Evolutionary conservation across 2,329 filamentous ascomycete species (phyloP), one percentile per base, ranked within the genome.

Genomic region (Penicillium sp.): DNA sequence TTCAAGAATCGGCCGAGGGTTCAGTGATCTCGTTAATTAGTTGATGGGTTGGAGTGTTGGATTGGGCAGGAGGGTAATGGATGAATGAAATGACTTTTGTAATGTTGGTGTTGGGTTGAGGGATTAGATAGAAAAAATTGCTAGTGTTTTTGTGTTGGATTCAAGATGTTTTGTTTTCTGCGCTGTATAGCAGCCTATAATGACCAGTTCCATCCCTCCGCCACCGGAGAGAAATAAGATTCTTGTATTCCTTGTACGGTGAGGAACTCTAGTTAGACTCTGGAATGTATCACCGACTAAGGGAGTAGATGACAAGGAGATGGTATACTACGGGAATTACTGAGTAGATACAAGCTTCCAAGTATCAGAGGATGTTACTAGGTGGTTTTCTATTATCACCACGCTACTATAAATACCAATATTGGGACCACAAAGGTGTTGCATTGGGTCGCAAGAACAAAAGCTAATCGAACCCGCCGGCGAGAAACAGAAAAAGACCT

Each of bases 101-200:
- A 34, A 34, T 18, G 14, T 18, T 34, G 31, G 14, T 34, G 31
- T 8, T 18, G 31, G 14, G 14, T 27, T 34, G 3, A 35, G 22
- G 26, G 40, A 13, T 47, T 44, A 42, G 40, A 40, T 35, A 27
- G 14, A 9, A 18, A 42, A 38, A 39, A 38, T 50, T 40, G 40
- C 40, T 43, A 16, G 24, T 34, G 14, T 18, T 44, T 20, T 28
- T n/a, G 16, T 27, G 27, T 6, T 43, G 7, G 16, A 18, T 18
- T 5, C 8, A 18, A 16, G 29, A 16, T 6, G 3, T 8, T 18
- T 10, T 34, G 8, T 18, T 32, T 16, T 16, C 9, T 16, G 29
- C 14, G 6, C 29, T 6, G 8, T 32, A 8, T 32, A 9, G n/a
- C 14, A 32, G 28, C 5, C 5, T 7, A n/a, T 29, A n/a, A 26